Evolutionary conservation across 2,329 filamentous ascomycete species (phyloP).

Genomic region (Colletotrichum falcatum): DNA sequence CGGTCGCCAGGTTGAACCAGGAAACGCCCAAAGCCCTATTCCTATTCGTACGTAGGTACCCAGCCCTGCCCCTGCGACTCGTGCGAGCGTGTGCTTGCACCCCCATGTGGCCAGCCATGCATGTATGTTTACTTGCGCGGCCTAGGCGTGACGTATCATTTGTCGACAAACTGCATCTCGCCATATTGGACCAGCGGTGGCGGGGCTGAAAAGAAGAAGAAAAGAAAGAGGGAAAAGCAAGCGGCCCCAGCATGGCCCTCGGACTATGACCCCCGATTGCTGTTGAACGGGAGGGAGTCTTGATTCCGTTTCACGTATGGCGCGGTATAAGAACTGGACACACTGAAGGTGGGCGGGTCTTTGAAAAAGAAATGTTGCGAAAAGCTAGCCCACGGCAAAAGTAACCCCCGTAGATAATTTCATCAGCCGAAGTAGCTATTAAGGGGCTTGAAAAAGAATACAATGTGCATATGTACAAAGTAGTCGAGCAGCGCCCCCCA

Average conservation of each 20-base stretch:
- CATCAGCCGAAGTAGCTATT: background rate
- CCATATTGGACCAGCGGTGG: background rate
- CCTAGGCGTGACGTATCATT: background rate
- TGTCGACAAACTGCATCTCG: slow-evolving; percentile 12
- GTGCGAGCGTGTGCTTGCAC: background rate
- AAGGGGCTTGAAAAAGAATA: background rate
- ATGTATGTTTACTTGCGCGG: background rate
- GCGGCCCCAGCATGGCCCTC: background rate
- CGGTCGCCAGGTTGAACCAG: slow-evolving; percentile 26
- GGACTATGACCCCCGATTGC: background rate
- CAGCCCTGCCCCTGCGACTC: too few relatives aligned
- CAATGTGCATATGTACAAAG: too few relatives aligned
- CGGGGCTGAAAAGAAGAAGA: too few relatives aligned
- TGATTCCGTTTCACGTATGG: background rate
- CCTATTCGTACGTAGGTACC: too few relatives aligned
- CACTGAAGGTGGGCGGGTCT: background rate
- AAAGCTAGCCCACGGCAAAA: too few relatives aligned
- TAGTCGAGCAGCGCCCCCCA: too few relatives aligned
- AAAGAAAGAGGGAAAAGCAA: slow-evolving; percentile 33
- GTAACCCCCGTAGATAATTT: too few relatives aligned
- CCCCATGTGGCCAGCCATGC: background rate
- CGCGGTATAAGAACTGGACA: background rate
- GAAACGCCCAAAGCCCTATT: background rate
- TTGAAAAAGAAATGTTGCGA: background rate
- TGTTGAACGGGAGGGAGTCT: background rate